These are phyloP conservation scores for Pleodorina starrii DNA, from an alignment of 139 green algal genomes.

Conservation along the genomic window DNA sequence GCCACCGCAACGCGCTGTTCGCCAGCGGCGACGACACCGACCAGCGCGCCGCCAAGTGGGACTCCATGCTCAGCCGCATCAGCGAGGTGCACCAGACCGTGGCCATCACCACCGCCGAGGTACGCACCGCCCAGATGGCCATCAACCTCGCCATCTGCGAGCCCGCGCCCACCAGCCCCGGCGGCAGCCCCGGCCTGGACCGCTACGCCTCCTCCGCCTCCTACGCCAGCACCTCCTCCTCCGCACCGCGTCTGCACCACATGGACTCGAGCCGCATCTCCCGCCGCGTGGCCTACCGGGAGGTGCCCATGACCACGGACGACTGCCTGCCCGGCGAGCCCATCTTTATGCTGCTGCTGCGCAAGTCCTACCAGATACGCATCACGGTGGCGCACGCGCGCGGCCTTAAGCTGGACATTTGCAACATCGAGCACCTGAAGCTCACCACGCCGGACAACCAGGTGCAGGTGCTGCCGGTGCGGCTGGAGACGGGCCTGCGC, in stretches of 20 bases:
- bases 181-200: slow-evolving; percentile 3
- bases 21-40: slow-evolving; percentile 29
- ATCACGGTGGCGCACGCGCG: slow-evolving; percentile 29
- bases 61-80: slow-evolving; percentile 26
- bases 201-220: slow-evolving; percentile 8
- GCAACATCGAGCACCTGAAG: slow-evolving; percentile 20
- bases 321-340: slow-evolving; percentile 37
- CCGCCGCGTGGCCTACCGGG: neutral
- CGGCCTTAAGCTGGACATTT: slow-evolving; percentile 23
- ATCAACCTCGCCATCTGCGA: slow-evolving; percentile 47
- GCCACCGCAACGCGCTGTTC: slow-evolving; percentile 42
- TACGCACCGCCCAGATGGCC: slow-evolving; percentile 36
- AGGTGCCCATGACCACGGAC: slow-evolving; percentile 20
- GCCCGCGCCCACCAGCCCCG: neutral
- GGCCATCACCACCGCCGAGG: slow-evolving; percentile 39
- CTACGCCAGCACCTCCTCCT: neutral
- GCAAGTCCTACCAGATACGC: slow-evolving; percentile 16
- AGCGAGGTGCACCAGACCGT: neutral
- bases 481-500: slow-evolving; percentile 33
- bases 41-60: slow-evolving; percentile 32
- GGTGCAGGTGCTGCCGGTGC: slow-evolving; percentile 33
- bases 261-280: slow-evolving; percentile 30
- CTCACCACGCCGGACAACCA: slow-evolving; percentile 39
- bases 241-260: neutral
- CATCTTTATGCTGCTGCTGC: slow-evolving; percentile 44